Percentiles rank a stretch among this genome's conserved stretches.
Conservation (phyloP, 495 filamentous ascomycete species). For the Tuber brumale region DNA sequence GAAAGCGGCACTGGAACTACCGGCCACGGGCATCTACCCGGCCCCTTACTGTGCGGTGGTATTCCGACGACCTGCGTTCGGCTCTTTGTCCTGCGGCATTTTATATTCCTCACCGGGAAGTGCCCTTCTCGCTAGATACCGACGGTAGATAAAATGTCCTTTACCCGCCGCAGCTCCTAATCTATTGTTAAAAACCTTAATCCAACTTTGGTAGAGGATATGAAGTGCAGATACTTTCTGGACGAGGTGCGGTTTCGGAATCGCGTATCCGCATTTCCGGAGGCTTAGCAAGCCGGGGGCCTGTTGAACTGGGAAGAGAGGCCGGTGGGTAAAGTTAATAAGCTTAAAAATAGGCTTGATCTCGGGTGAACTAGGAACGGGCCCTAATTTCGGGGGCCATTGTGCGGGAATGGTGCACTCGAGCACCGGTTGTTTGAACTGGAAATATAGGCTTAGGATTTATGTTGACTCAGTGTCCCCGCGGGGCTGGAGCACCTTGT, state of each 20-base stretch:
- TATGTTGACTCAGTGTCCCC: neutral
- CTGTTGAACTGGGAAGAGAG: neutral
- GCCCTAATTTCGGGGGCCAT: neutral
- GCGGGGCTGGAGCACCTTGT: neutral
- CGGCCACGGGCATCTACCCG: neutral
- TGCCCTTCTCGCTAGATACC: neutral
- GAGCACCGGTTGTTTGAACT: neutral
- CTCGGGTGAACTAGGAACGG: slow-evolving; percentile 1
- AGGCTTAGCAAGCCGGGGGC: neutral
- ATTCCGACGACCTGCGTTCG: neutral
- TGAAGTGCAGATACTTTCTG: neutral
- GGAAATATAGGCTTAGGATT: neutral
- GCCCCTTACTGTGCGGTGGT: neutral
- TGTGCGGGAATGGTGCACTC: neutral
- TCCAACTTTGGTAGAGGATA: neutral
- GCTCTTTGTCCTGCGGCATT: slow-evolving; percentile 1
- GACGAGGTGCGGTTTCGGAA: neutral
- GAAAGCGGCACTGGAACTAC: neutral
- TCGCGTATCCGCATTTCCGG: neutral
- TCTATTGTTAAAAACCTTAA: neutral
- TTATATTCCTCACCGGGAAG: neutral
- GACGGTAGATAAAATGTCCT: neutral
- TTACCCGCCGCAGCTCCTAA: neutral
- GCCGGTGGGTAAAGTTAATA: neutral
- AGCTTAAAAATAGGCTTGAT: neutral